A percentile compares a stretch with the other conserved stretches of the same genome.
Evolutionary conservation across 1,284 basidiomycete genomes (phyloP).

Genomic region (Ustilago shanxiensis): DNA sequence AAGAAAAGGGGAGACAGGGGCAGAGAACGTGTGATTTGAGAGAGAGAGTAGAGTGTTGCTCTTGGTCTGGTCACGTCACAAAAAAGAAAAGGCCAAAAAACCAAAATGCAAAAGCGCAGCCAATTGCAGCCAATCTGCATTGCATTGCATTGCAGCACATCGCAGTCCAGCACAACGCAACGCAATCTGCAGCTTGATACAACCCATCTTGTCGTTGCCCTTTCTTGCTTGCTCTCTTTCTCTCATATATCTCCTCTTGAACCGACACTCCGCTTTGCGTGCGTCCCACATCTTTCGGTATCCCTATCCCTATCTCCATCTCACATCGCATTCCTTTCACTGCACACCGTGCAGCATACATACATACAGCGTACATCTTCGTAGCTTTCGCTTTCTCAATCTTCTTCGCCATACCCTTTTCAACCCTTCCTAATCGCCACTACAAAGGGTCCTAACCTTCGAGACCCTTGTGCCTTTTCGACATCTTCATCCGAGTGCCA

Average conservation of each 20-base stretch:
- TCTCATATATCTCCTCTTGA: not conserved
- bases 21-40: not conserved
- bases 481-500: not conserved
- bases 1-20: too few relatives aligned
- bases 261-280: conserved; percentile 4
- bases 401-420: not conserved
- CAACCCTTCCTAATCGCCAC: not conserved
- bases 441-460: not conserved
- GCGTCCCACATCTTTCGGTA: too few relatives aligned
- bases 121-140: conserved; percentile 2
- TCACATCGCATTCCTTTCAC: conserved; percentile 20
- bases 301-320: not conserved
- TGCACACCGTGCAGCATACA: conserved; percentile 25
- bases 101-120: not conserved
- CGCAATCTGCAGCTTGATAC: conserved; percentile 15
- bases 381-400: not conserved
- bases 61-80: not conserved
- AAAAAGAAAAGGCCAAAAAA: too few relatives aligned
- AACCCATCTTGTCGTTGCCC: conserved; percentile 2
- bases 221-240: too few relatives aligned
- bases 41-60: not conserved
- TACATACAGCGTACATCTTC: not conserved
- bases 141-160: conserved; percentile 12
- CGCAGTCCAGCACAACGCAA: too few relatives aligned
- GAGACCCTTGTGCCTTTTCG: not conserved